Evolutionary conservation across 257 asterid genomes (phyloP), one percentile per base, ranked within the genome.

Genomic region (Ajuga chamaepitys): DNA sequence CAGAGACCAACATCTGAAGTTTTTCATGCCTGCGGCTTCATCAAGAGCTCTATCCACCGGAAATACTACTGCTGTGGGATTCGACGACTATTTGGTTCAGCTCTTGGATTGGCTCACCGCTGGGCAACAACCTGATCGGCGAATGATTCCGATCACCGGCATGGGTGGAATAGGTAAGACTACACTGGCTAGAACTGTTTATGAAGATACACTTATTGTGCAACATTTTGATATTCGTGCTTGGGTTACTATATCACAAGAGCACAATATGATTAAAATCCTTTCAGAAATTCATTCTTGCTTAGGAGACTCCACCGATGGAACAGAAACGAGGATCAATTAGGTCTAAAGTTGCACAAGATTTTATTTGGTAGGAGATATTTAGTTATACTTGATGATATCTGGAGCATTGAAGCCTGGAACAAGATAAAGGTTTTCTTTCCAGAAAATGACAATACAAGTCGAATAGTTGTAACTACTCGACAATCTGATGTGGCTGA

Each of bases 101-200:
- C 24, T 58, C 7, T 17, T 10, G 48, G 48, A 20, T 0, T 1
- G 18, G 46, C 47, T 58, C 32, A 17, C 17, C 20, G n/a, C n/a
- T n/a, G 48, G 64, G 11, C 32, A 35, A 17, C 14, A 2, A 3
- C 2, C 7, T 4, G 17, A 9, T 14, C 62, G 24, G 25, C 7
- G 3, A 17, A 30, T 56, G 7, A 34, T 56, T 26, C 26, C 26
- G 0, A 32, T 56, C 1, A 13, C 34, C 1, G 62, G 62, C 1
- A 56, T 56, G 62, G 62, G 45, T 0, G 62, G 62, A 3, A 56
- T 30, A 2, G 62, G 62, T 56, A 56, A 56, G 45, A 56, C 62
- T 14, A 56, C 62, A 7, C 45, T 56, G 0, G 62, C 62, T 3
- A 56, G 45, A 56, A 7, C 16, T 30, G 62, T 34, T 32, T 56